phyloP scores from a whole-genome alignment of 495 filamentous ascomycete genomes.

The Opeltia flavorubescens region DNA sequence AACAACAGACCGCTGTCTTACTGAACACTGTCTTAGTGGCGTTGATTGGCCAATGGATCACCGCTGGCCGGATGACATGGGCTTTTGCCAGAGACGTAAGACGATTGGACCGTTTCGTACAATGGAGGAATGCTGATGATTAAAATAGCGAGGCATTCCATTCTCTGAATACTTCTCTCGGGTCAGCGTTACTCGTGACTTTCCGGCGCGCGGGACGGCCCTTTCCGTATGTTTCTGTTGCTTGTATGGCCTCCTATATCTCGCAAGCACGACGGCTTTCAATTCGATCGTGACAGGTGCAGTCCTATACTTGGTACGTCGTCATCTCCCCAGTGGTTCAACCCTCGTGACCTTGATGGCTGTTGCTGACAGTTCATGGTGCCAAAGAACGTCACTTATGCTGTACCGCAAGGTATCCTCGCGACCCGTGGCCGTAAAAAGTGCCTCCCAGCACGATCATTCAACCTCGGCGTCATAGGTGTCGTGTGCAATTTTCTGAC shows the following conservation, averaged over 20 bases:
- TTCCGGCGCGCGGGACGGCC: slow-evolving; percentile 21
- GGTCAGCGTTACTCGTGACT: slow-evolving; percentile 11
- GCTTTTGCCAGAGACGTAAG: slow-evolving; percentile 25
- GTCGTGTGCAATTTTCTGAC: slow-evolving; percentile 23
- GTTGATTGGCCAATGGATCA: slow-evolving; percentile 20
- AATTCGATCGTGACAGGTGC: slow-evolving; percentile 27
- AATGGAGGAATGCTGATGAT: background rate
- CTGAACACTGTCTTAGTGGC: slow-evolving; percentile 6
- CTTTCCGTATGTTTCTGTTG: slow-evolving; percentile 17
- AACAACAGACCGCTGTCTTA: background rate
- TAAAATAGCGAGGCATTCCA: slow-evolving; percentile 11
- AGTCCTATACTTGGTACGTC: slow-evolving; percentile 18
- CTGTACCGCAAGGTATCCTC: slow-evolving; percentile 24
- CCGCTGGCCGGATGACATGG: slow-evolving; percentile 24
- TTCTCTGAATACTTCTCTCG: slow-evolving; percentile 17
- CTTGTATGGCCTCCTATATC: slow-evolving; percentile 26
- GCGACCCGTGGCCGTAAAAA: slow-evolving; percentile 18
- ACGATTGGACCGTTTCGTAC: background rate
- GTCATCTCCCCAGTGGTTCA: background rate
- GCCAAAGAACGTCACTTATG: slow-evolving; percentile 22
- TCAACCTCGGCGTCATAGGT: slow-evolving; percentile 20
- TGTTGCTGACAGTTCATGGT: background rate
- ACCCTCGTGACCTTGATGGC: background rate
- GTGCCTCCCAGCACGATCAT: slow-evolving; percentile 16
- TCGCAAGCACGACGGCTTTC: slow-evolving; percentile 28